Evolutionary conservation across 495 filamentous ascomycete species (phyloP), one percentile per base, ranked within the genome.

Genomic region (Lasiosphaeris hirsuta): DNA sequence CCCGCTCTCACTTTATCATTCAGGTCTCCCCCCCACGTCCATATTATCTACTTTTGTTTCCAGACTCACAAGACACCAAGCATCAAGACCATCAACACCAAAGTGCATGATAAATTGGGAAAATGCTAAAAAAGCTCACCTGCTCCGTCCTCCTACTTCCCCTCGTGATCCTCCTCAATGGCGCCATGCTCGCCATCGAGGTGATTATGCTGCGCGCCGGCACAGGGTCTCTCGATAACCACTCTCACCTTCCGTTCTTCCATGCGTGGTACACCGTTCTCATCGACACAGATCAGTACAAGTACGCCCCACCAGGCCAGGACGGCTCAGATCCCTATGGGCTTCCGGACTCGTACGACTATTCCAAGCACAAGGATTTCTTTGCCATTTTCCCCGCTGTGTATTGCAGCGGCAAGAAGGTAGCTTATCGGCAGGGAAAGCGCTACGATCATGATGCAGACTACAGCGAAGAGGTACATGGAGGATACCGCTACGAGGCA

Each of bases 341-440:
- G 2, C 55, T 57, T 1, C 55, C 55, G 3, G 55, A 57, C 55
- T 44, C 45, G n/a, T 19, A 51, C 38, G 55, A 57, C 38, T 43
- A n/a, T 14, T 50, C 23, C 37, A 51, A 50, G 14, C 19, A n/a
- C 17, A 57, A 57, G 11, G 55, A 57, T 13, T 57, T 57, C 23
- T 57, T 42, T 38, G 47, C 55, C 23, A 51, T 51, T 17, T 57
- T 34, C 38, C 55, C 55, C 0, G 45, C 55, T 0, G 45, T 57
- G 18, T 51, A 57, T 37, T 57, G 55, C 38, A 57, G 55, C 55
- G 55, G 55, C 7, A 4, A 43, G 8, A 57, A 57, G 30, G 17
- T n/a, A n/a, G n/a, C n/a, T n/a, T n/a, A n/a, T n/a, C n/a, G n/a
- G n/a, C n/a, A n/a, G n/a, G n/a, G n/a, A n/a, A n/a, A n/a, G n/a